phyloP scores from a whole-genome alignment of 768 basidiomycete genomes.

The Cystobasidium tubakii region DNA sequence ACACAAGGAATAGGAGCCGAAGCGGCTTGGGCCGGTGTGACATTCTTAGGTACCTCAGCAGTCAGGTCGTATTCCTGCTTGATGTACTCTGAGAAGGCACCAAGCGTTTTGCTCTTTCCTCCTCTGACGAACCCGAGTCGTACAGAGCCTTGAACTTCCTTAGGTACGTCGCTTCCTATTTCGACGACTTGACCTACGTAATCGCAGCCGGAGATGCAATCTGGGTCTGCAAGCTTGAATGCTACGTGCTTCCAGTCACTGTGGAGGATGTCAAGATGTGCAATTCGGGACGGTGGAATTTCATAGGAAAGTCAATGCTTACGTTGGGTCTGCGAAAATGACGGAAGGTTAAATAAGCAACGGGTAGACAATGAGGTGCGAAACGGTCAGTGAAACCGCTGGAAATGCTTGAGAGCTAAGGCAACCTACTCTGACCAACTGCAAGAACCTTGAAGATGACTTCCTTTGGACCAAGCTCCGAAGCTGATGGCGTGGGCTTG shows the following conservation, averaged over 20 bases:
- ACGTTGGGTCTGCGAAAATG: neutral
- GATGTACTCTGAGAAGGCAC: constrained; percentile 28
- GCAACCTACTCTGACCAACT: constrained; percentile 29
- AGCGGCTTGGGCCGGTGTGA: constrained; percentile 30
- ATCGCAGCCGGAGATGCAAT: constrained; percentile 29
- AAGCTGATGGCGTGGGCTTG: constrained; percentile 13
- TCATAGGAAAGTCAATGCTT: neutral
- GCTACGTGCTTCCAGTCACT: constrained; percentile 25
- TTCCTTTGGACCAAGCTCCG: constrained; percentile 9
- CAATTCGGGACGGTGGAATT: too few species aligned
- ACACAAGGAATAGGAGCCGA: constrained; percentile 25
- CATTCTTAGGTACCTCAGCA: constrained; percentile 9
- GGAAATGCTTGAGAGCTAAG: neutral
- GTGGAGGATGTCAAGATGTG: too few species aligned
- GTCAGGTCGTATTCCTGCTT: constrained; percentile 9
- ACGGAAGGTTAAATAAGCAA: neutral
- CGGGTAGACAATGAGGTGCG: neutral
- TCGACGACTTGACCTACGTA: constrained; percentile 12
- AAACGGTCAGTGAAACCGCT: neutral
- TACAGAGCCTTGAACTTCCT: neutral
- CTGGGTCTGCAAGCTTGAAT: constrained; percentile 12
- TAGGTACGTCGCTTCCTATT: constrained; percentile 13
- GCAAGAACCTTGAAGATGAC: constrained; percentile 23
- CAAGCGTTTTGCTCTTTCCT: constrained; percentile 22
- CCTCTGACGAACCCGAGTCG: constrained; percentile 7